These are phyloP conservation scores for Trichosporon ovoides DNA, from an alignment of 1,284 basidiomycete genomes.

Conservation along the genomic window DNA sequence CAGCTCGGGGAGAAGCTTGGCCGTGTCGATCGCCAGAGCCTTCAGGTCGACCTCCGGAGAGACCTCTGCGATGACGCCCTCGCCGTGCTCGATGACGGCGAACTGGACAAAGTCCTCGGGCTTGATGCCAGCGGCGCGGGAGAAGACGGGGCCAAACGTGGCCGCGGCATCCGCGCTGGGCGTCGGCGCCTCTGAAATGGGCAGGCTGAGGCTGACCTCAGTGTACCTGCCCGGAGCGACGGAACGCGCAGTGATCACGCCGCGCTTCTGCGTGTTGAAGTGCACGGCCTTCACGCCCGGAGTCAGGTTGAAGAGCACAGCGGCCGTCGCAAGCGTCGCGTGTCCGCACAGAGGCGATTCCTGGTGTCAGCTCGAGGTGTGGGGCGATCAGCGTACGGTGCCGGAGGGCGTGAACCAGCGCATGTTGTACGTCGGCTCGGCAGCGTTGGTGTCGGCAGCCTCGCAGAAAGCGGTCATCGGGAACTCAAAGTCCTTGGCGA, in stretches of 20 bases:
- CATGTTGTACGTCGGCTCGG: slow-evolving; percentile 13
- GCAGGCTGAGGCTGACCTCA: slow-evolving; percentile 1
- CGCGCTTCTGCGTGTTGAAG: slow-evolving; percentile 24
- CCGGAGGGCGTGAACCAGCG: slow-evolving; percentile 35
- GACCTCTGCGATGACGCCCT: slow-evolving; percentile 10
- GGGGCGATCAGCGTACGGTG: no score
- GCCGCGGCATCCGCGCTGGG: not conserved
- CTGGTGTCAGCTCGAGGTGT: slow-evolving; percentile 14
- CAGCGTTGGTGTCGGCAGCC: slow-evolving; percentile 10
- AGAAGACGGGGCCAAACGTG: not conserved
- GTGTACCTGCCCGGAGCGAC: not conserved
- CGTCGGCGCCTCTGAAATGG: not conserved
- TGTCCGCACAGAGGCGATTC: slow-evolving; percentile 39
- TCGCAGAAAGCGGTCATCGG: slow-evolving; percentile 34
- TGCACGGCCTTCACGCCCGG: slow-evolving; percentile 14
- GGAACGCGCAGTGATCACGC: slow-evolving; percentile 22
- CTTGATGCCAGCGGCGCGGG: slow-evolving; percentile 4
- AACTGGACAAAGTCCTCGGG: slow-evolving; percentile 8
- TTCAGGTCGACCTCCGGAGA: slow-evolving; percentile 2
- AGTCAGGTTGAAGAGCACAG: slow-evolving; percentile 19
- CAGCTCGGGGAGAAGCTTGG: slow-evolving; percentile 3
- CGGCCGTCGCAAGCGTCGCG: slow-evolving; percentile 32
- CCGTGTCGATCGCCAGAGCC: not conserved
- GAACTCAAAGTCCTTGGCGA: slow-evolving; percentile 32
- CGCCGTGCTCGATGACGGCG: slow-evolving; percentile 3